Evolutionary conservation across 768 basidiomycete species (phyloP).

Genomic region (Mycena olivaceomarginata): DNA sequence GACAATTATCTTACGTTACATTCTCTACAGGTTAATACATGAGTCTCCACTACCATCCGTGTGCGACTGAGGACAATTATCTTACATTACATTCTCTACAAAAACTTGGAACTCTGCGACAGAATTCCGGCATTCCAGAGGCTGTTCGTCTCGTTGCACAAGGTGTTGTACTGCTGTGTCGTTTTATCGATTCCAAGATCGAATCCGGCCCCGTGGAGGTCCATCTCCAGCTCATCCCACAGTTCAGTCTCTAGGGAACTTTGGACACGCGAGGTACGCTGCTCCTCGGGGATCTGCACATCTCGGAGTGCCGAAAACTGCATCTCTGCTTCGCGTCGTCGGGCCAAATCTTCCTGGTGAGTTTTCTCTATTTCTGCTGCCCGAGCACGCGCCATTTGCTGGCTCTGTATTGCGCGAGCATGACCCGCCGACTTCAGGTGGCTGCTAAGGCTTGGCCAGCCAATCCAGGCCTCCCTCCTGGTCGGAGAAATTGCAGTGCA

Average conservation of each 20-base stretch:
- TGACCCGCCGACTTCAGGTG: neutral
- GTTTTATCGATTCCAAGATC: conserved; percentile 5
- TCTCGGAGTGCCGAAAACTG: neutral
- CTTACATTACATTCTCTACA: no score
- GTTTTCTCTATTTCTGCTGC: neutral
- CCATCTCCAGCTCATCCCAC: neutral
- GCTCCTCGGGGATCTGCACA: neutral
- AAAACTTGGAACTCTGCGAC: neutral
- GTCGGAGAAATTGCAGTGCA: neutral
- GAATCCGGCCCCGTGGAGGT: neutral
- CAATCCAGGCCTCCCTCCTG: neutral
- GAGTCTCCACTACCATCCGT: no score
- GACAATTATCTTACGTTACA: no score
- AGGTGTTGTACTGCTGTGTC: neutral
- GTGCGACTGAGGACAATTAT: no score
- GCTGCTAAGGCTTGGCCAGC: neutral
- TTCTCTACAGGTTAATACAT: no score
- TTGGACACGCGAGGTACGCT: neutral
- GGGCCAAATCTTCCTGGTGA: neutral
- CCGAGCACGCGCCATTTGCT: neutral
- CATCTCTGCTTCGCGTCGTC: neutral
- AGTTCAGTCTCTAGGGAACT: neutral
- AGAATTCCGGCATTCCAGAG: conserved; percentile 13
- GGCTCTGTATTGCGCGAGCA: neutral
- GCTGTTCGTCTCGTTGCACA: neutral